Evolutionary conservation across 208 protist genomes (phyloP), one percentile per base, ranked within the genome.

Genomic region (Trypanosoma conorhini): DNA sequence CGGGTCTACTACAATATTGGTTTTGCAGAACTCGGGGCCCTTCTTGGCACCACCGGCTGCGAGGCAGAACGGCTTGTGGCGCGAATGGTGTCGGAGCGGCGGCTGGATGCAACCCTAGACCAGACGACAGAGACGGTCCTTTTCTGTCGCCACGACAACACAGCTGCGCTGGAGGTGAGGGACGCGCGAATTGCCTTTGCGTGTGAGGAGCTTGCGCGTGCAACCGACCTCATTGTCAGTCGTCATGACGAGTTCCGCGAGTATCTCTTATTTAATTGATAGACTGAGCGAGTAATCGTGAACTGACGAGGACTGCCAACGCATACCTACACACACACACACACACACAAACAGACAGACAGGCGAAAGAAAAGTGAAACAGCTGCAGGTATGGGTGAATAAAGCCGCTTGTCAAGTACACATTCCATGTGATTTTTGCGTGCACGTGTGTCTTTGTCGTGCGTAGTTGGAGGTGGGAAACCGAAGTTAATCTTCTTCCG

Each of bases 1-100:
- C 80, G 83, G 40, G 52, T 98, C n/a, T 99, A 98, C 84, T 83
- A 87, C 38, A 98, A 98, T 70, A 98, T 98, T 68, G 81, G 85
- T 31, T 94, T 99, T 69, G 70, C 62, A 21, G 81, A 96, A 67
- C 87, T 99, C 13, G 95, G 87, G 22, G 30, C 51, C 8, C 79
- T 98, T 22, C 81, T 98, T 10, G 89, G 82, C 33, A 92, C 98
- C 54, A 59, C 67, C 12, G 38, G 80, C 5, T 60, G 70, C 22
- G 68, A 92, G 56, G 91, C 92, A 30, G 91, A 98, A 65, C 69
- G 87, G 42, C 77, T 95, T 33, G 93, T 96, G 4, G 70, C 88
- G 5, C 80, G 87, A 66, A 99, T 99, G 97, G 88, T 98, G 13
- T 61, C 70, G 21, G 93, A 98, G 72, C 82, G 80, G 22, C 83